These are phyloP conservation scores for Xylaria sp. DNA, from an alignment of 2,329 filamentous ascomycete genomes.

Conservation along the genomic window DNA sequence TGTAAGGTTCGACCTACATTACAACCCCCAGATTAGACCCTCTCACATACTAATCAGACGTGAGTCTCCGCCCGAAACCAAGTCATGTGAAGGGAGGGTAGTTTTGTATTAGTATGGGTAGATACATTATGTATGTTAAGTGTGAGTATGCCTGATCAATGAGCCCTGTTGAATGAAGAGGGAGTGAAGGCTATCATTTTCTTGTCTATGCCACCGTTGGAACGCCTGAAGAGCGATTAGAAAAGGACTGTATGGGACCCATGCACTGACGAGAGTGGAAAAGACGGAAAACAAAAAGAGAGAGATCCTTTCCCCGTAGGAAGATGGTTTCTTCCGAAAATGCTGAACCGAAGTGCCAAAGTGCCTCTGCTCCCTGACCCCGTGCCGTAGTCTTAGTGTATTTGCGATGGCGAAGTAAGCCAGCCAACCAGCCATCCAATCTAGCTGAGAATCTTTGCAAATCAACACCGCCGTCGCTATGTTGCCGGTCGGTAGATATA, in stretches of 20 bases:
- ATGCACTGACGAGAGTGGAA: not conserved
- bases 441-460: conserved; percentile 9
- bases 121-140: conserved; percentile 1
- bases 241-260: not conserved
- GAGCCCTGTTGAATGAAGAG: not conserved
- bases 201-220: conserved; percentile 13
- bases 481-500: conserved; percentile 1
- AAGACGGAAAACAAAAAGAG: not conserved
- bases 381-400: conserved; percentile 11
- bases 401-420: conserved; percentile 16
- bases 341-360: conserved; percentile 10
- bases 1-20: not conserved
- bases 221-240: conserved; percentile 11
- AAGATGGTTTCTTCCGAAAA: conserved; percentile 4
- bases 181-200: not conserved
- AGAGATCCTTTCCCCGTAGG: not conserved
- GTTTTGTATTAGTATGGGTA: conserved; percentile 13
- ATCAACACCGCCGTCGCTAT: conserved; percentile 9
- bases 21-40: not conserved
- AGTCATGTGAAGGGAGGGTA: not conserved
- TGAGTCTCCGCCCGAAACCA: not conserved
- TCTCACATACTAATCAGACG: not conserved
- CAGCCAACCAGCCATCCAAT: conserved; percentile 13
- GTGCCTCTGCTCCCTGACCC: conserved; percentile 5
- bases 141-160: conserved; percentile 7